Evolutionary conservation across 2,329 filamentous ascomycete species (phyloP).

Genomic region (Stagonosporopsis tanaceti): DNA sequence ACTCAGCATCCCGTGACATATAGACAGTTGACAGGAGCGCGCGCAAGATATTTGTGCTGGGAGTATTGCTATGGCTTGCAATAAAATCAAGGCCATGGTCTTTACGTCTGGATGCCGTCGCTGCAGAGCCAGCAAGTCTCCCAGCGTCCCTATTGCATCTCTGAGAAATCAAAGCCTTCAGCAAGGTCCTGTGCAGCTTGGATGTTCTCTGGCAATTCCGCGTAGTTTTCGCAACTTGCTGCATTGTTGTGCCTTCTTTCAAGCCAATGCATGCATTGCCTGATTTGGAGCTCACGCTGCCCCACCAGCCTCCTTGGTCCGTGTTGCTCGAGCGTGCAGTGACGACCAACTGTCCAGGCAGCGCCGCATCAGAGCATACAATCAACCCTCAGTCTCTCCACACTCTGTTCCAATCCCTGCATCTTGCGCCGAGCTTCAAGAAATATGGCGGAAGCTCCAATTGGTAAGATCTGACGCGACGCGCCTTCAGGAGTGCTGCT

Average conservation of each 20-base stretch:
- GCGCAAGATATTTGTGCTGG: neutral
- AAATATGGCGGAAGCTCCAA: conserved; percentile 59
- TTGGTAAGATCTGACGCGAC: conserved; percentile 50
- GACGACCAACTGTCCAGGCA: conserved; percentile 26
- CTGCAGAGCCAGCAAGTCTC: neutral
- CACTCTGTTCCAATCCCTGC: conserved; percentile 7
- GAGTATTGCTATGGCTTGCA: neutral
- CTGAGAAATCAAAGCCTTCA: neutral
- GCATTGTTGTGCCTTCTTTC: neutral
- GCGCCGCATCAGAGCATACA: conserved; percentile 17
- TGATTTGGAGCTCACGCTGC: conserved; percentile 26
- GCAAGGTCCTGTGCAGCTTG: neutral
- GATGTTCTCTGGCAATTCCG: neutral
- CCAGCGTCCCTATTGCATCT: neutral
- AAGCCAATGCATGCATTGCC: conserved; percentile 6
- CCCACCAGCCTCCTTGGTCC: conserved; percentile 26
- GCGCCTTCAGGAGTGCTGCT: conserved; percentile 31
- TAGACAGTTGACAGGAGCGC: neutral
- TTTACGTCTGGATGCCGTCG: neutral
- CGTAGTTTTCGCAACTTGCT: no score
- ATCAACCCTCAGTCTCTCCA: conserved; percentile 21
- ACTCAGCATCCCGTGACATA: neutral
- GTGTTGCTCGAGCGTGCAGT: conserved; percentile 22
- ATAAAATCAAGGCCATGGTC: neutral
- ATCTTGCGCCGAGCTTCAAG: conserved; percentile 25